Conservation (phyloP, 2,329 filamentous ascomycete species). For the Rhinocladiella similis region DNA sequence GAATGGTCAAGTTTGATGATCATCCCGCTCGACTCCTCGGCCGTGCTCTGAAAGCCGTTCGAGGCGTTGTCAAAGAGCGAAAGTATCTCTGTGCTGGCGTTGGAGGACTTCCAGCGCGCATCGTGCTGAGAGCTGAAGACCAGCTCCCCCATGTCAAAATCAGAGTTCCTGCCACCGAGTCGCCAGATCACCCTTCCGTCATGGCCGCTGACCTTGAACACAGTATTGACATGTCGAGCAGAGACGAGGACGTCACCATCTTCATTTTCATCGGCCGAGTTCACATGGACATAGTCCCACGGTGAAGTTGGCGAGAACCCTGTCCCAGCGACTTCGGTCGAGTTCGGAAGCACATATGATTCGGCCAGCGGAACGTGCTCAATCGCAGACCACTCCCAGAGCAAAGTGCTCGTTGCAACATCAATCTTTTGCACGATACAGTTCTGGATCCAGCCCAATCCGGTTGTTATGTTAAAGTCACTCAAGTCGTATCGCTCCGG, state of each 20-base stretch:
- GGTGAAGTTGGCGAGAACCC: conserved; percentile 46
- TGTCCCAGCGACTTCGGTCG: conserved; percentile 46
- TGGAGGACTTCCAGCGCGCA: conserved; percentile 39
- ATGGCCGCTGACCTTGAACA: conserved; percentile 42
- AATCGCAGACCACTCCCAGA: conserved; percentile 61
- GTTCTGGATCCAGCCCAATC: conserved; percentile 7
- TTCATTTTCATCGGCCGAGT: conserved; percentile 41
- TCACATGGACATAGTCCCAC: conserved; percentile 47
- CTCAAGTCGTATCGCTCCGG: conserved; percentile 8
- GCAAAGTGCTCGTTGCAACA: conserved; percentile 51
- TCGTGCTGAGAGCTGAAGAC: conserved; percentile 44
- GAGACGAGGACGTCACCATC: conserved; percentile 43
- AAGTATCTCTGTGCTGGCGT: conserved; percentile 38
- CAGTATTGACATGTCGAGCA: conserved; percentile 39
- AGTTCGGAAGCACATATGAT: conserved; percentile 47
- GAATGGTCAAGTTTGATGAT: conserved; percentile 39
- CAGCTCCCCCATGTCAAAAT: conserved; percentile 9
- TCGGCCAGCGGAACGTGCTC: conserved; percentile 53
- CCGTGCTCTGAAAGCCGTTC: conserved; percentile 40
- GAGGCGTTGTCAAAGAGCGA: conserved; percentile 44
- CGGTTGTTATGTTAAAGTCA: background rate
- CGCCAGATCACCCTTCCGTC: conserved; percentile 40
- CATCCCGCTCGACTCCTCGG: conserved; percentile 39
- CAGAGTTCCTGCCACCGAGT: conserved; percentile 37
- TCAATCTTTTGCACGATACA: conserved; percentile 51